A percentile compares a stretch with the other conserved stretches of the same genome.
Evolutionary conservation across 2,329 filamentous ascomycete genomes (phyloP).

Genomic region (Cryphonectria japonica): DNA sequence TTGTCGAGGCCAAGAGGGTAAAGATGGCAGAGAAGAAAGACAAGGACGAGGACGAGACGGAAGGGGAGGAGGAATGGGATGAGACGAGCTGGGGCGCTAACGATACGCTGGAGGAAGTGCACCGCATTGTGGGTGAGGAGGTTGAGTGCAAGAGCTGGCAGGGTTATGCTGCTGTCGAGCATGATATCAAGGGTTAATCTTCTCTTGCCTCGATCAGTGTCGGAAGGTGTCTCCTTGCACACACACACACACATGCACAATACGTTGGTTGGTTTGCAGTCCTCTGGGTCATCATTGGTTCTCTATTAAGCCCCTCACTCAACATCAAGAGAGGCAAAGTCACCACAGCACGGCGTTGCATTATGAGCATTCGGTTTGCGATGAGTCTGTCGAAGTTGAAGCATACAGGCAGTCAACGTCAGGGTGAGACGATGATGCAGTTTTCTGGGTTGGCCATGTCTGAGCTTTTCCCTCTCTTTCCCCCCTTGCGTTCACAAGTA

Average conservation of each 20-base stretch:
- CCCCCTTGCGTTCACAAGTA: background rate
- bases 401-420: background rate
- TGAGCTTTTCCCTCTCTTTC: background rate
- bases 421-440: background rate
- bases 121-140: slow-evolving; percentile 18
- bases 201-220: background rate
- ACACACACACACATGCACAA: too few relatives aligned
- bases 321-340: background rate
- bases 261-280: background rate
- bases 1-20: slow-evolving; percentile 5
- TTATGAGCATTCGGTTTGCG: background rate
- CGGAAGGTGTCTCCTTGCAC: background rate
- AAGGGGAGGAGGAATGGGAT: background rate
- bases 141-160: slow-evolving; percentile 22
- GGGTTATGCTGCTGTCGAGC: slow-evolving; percentile 18
- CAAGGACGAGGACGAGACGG: background rate
- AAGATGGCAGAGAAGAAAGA: background rate
- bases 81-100: background rate
- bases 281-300: background rate
- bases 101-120: slow-evolving; percentile 12
- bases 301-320: background rate
- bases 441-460: background rate
- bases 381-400: too few relatives aligned
- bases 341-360: slow-evolving; percentile 3
- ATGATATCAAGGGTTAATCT: background rate